These are phyloP conservation scores for Simplicillium sp. DNA, from an alignment of 2,329 filamentous ascomycete species.

Conservation along the genomic window DNA sequence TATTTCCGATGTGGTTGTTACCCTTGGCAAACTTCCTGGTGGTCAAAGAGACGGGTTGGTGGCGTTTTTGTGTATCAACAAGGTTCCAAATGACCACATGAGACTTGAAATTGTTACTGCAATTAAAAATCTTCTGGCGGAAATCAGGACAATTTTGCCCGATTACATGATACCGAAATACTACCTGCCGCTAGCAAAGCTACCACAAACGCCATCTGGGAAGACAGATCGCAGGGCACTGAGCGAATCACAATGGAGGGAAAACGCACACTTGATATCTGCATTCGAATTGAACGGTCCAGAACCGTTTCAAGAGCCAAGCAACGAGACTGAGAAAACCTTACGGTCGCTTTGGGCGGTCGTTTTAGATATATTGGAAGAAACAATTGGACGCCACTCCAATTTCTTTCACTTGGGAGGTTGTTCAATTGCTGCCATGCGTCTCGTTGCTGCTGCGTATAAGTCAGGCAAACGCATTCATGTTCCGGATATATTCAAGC, in stretches of 20 bases:
- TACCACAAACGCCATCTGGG: constrained; percentile 1
- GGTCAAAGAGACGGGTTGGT: too few relatives aligned
- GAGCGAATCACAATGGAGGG: too few relatives aligned
- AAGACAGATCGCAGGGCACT: constrained; percentile 1
- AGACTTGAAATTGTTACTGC: too few relatives aligned
- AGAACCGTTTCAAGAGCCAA: too few relatives aligned
- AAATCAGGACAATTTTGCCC: neutral
- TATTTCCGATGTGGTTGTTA: constrained; percentile 4
- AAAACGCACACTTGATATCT: too few relatives aligned
- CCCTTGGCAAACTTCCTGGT: too few relatives aligned
- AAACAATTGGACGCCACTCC: constrained; percentile 31
- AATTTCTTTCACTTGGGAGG: constrained; percentile 46
- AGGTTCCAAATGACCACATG: too few relatives aligned
- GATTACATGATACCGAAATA: neutral
- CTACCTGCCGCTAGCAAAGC: neutral
- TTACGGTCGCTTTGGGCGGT: constrained; percentile 9
- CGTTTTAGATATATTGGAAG: constrained; percentile 5
- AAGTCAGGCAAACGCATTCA: constrained; percentile 30
- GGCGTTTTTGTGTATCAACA: too few relatives aligned
- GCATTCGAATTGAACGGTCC: too few relatives aligned
- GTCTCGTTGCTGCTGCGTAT: constrained; percentile 37
- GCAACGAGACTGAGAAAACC: too few relatives aligned
- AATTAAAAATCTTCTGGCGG: too few relatives aligned
- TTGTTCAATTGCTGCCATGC: constrained; percentile 44
- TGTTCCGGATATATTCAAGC: constrained; percentile 39